Conservation (phyloP, 2,329 filamentous ascomycete genomes). For the Passalora sequoiae region DNA sequence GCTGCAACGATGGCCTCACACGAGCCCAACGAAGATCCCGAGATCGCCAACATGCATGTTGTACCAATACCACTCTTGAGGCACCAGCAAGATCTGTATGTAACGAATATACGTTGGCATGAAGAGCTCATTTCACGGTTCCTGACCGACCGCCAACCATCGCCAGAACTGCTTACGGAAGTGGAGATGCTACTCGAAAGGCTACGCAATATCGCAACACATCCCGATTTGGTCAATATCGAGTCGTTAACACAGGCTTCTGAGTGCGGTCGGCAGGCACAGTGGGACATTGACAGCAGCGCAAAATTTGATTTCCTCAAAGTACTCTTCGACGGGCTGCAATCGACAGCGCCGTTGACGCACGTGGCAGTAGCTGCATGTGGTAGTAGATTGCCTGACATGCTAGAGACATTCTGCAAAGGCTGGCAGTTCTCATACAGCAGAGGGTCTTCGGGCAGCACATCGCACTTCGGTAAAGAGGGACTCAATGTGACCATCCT, state of each 20-base stretch:
- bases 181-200: conserved; percentile 27
- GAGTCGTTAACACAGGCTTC: conserved; percentile 30
- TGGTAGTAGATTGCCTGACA: conserved; percentile 27
- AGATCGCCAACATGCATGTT: conserved; percentile 18
- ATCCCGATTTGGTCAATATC: conserved; percentile 34
- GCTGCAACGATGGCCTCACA: neutral
- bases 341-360: conserved; percentile 19
- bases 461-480: neutral
- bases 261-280: conserved; percentile 25
- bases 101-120: conserved; percentile 21
- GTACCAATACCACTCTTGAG: conserved; percentile 29
- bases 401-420: conserved; percentile 33
- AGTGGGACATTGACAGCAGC: conserved; percentile 34
- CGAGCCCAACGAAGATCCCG: conserved; percentile 12
- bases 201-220: conserved; percentile 26
- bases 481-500: conserved; percentile 34
- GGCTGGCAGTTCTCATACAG: conserved; percentile 17
- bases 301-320: conserved; percentile 36
- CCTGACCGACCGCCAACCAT: conserved; percentile 16
- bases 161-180: conserved; percentile 13
- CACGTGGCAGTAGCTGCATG: conserved; percentile 30
- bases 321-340: conserved; percentile 28
- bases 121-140: conserved; percentile 26
- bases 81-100: conserved; percentile 32
- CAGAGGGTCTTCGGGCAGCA: conserved; percentile 3